Conservation (phyloP, 2,329 filamentous ascomycete genomes). For the Cercospora citrullina region DNA sequence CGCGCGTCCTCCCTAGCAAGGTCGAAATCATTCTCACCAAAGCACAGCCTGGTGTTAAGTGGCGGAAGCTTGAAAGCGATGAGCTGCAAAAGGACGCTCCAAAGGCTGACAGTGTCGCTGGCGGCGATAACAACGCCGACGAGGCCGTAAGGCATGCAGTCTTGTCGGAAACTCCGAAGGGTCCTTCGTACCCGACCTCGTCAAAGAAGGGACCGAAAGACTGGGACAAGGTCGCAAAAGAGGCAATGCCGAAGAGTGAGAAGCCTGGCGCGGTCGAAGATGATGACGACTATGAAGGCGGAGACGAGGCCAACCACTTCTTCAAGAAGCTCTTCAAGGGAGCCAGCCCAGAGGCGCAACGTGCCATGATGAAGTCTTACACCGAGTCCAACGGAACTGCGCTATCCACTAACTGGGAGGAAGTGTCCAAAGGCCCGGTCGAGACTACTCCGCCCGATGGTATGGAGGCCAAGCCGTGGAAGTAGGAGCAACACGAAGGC, state of each 20-base stretch:
- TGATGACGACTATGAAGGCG: conserved; percentile 56
- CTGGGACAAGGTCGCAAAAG: conserved; percentile 77
- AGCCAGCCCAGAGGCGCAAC: conserved; percentile 74
- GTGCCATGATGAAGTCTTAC: conserved; percentile 98
- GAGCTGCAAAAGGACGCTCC: conserved; percentile 29
- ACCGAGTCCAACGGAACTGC: conserved; percentile 90
- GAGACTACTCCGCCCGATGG: conserved; percentile 74
- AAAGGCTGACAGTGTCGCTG: conserved; percentile 18
- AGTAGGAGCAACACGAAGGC: not conserved
- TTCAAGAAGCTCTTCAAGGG: conserved; percentile 86
- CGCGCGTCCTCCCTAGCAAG: conserved; percentile 71
- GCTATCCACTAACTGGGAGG: conserved; percentile 86
- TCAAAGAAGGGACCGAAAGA: conserved; percentile 81
- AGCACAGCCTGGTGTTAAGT: conserved; percentile 63
- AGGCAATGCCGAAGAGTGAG: conserved; percentile 33
- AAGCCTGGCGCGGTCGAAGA: conserved; percentile 28
- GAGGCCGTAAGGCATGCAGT: conserved; percentile 24
- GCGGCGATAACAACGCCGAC: not conserved
- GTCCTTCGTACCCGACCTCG: conserved; percentile 78
- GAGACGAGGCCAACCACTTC: conserved; percentile 72
- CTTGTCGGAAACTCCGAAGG: conserved; percentile 31
- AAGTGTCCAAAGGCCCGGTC: conserved; percentile 72
- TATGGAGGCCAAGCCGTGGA: conserved; percentile 73
- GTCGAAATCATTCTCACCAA: conserved; percentile 76
- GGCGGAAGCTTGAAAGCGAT: conserved; percentile 60